These are phyloP conservation scores for Gossypium ekmanianum DNA, from an alignment of 345 rosid species.

Conservation along the genomic window DNA sequence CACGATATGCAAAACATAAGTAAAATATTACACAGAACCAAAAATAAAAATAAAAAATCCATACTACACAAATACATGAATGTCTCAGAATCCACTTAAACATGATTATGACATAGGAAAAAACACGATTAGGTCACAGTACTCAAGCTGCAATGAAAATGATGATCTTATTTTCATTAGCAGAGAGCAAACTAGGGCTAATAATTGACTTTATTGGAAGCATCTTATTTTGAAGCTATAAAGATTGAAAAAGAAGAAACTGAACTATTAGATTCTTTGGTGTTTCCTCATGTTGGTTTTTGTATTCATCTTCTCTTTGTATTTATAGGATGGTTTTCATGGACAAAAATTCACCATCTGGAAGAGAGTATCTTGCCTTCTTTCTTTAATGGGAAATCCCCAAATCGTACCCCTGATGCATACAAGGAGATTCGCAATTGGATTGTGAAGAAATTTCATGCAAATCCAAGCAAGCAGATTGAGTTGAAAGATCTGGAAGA, in stretches of 20 bases:
- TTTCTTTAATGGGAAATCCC: conserved; percentile 78
- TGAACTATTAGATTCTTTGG: neutral
- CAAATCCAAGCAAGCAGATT: conserved; percentile 55
- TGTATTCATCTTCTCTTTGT: conserved; percentile 9
- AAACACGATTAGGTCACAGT: neutral
- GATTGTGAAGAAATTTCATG: conserved; percentile 79
- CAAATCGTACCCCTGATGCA: conserved; percentile 53
- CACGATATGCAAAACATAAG: neutral
- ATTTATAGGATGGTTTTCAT: conserved; percentile 89
- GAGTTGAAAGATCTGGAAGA: conserved; percentile 73
- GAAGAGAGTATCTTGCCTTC: conserved; percentile 82
- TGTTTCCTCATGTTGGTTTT: neutral
- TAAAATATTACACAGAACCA: neutral
- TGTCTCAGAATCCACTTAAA: neutral
- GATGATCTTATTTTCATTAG: neutral
- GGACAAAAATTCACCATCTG: conserved; percentile 71
- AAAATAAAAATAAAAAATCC: neutral
- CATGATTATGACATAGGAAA: neutral
- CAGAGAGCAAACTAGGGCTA: conserved; percentile 3
- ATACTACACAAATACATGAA: neutral
- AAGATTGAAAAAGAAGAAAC: neutral
- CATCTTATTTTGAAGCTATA: neutral
- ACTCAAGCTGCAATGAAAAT: neutral
- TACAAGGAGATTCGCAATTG: conserved; percentile 83
- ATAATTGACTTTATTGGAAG: neutral